phyloP scores from a whole-genome alignment of 768 basidiomycete genomes.

The Rhizopogon rudus region DNA sequence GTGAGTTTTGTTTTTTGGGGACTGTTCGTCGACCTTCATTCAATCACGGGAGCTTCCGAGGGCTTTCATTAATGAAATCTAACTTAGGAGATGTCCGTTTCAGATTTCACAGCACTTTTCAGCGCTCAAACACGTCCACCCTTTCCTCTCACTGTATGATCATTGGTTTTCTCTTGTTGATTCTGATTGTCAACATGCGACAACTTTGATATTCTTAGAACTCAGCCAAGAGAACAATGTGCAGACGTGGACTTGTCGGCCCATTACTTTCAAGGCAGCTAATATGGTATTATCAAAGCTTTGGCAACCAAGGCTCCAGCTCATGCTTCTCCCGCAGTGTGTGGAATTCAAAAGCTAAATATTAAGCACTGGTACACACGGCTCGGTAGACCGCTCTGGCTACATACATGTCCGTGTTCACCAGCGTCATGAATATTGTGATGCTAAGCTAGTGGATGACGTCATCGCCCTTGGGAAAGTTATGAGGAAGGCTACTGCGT shows the following conservation, averaged over 20 bases:
- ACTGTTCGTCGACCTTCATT: background rate
- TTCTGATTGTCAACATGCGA: background rate
- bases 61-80: background rate
- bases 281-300: background rate
- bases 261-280: background rate
- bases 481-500: background rate
- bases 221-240: too few relatives aligned
- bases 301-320: background rate
- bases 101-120: background rate
- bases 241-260: too few relatives aligned
- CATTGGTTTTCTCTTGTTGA: background rate
- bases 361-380: background rate
- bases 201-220: background rate
- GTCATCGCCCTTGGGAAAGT: background rate
- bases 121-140: background rate
- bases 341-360: background rate
- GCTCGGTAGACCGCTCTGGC: too few relatives aligned
- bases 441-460: background rate
- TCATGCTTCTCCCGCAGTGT: background rate
- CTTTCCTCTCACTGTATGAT: background rate
- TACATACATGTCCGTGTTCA: background rate
- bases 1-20: background rate
- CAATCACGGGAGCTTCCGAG: background rate
- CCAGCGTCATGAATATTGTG: background rate
- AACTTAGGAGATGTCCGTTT: background rate